These are phyloP conservation scores for Podospora anserina DNA, from an alignment of 495 filamentous ascomycete genomes.

Conservation along the genomic window DNA sequence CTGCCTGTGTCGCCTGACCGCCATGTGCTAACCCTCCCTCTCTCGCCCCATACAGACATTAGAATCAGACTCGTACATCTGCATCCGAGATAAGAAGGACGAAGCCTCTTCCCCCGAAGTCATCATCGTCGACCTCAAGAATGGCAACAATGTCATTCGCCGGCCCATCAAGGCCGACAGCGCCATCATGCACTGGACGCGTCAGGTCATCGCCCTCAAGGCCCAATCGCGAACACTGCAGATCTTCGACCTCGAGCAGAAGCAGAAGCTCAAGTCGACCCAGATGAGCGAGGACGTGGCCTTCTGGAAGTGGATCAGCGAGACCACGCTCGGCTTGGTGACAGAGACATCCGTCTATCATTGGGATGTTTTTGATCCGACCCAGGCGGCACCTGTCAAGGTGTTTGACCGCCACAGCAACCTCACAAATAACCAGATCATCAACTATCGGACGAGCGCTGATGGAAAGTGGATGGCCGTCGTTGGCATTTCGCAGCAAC, in stretches of 20 bases:
- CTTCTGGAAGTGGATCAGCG: constrained; percentile 99
- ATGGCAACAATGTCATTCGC: constrained; percentile 86
- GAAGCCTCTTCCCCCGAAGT: constrained; percentile 83
- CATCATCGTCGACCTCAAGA: constrained; percentile 94
- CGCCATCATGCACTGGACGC: constrained; percentile 98
- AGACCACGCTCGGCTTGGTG: constrained; percentile 79
- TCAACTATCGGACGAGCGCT: constrained; percentile 96
- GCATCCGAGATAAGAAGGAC: constrained; percentile 86
- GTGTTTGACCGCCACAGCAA: constrained; percentile 90
- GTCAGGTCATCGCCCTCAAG: constrained; percentile 93
- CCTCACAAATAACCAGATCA: constrained; percentile 89
- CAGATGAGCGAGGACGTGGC: constrained; percentile 95
- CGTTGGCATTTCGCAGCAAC: constrained; percentile 89
- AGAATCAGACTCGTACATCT: constrained; percentile 94
- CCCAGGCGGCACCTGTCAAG: constrained; percentile 76
- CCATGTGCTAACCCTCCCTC: constrained; percentile 2
- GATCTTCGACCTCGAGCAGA: constrained; percentile 89
- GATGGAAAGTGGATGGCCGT: constrained; percentile 98
- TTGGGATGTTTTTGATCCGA: constrained; percentile 89
- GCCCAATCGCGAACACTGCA: constrained; percentile 89
- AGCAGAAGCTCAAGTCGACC: constrained; percentile 90
- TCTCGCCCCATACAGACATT: constrained; percentile 62
- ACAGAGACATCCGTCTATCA: constrained; percentile 90
- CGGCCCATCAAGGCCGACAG: constrained; percentile 98
- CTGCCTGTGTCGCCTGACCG: constrained; percentile 1